phyloP scores from a whole-genome alignment of 148 eudicot genomes.

The Cornus controversa region DNA sequence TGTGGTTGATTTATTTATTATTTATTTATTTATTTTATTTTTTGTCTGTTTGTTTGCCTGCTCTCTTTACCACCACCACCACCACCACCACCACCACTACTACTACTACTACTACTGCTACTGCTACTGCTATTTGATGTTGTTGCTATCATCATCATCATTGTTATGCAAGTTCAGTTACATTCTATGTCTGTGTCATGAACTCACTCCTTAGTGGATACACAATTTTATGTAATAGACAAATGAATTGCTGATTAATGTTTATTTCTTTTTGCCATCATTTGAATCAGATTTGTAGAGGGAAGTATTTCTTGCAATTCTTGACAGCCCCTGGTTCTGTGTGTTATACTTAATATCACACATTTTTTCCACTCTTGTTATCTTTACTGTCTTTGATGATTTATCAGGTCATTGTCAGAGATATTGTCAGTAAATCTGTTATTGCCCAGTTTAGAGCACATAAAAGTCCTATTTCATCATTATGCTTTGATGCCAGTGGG shows the following conservation, averaged over 20 bases:
- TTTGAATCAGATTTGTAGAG: background rate
- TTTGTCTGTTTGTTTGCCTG: background rate
- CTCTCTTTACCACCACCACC: background rate
- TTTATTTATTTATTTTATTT: no score
- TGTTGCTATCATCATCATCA: no score
- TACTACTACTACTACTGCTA: background rate
- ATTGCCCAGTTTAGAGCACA: slow-evolving; percentile 88
- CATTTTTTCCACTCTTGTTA: background rate
- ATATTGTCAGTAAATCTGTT: slow-evolving; percentile 60
- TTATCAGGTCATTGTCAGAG: slow-evolving; percentile 76
- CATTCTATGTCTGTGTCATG: background rate
- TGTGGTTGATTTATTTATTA: no score
- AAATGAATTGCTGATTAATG: background rate
- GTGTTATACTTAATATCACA: background rate
- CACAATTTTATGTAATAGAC: background rate
- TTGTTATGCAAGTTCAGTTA: background rate
- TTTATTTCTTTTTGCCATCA: background rate
- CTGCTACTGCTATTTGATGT: background rate
- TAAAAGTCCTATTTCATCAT: slow-evolving; percentile 69
- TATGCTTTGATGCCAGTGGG: slow-evolving; percentile 92
- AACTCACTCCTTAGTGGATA: background rate
- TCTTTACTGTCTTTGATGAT: slow-evolving; percentile 1
- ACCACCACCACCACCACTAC: no score
- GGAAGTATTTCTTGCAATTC: background rate
- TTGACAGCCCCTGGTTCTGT: background rate